Evolutionary conservation across 2,329 filamentous ascomycete genomes (phyloP).

Genomic region (Boeremia lycopersici): DNA sequence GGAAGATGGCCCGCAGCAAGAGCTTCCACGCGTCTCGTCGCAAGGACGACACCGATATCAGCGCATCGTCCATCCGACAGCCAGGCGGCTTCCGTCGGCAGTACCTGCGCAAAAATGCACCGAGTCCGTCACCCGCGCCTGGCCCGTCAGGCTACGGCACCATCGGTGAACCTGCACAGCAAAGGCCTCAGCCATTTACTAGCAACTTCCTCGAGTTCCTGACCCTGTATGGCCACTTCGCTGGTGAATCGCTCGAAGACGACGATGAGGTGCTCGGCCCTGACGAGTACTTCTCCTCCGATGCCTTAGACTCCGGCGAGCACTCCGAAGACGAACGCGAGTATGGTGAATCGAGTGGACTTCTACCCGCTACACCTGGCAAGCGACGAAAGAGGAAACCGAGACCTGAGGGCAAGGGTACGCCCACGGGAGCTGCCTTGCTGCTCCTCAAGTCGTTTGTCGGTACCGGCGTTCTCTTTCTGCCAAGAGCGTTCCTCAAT

Average conservation of each 20-base stretch:
- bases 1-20: conserved; percentile 76
- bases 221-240: conserved; percentile 95
- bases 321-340: conserved; percentile 66
- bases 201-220: conserved; percentile 96
- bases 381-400: conserved; percentile 78
- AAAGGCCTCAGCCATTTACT: conserved; percentile 62
- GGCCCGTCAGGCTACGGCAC: conserved; percentile 53
- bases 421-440: conserved; percentile 77
- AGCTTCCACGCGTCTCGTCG: conserved; percentile 83
- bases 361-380: conserved; percentile 66
- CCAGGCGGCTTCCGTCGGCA: conserved; percentile 94
- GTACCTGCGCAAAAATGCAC: conserved; percentile 78
- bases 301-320: conserved; percentile 64
- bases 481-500: conserved; percentile 91
- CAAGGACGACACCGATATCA: conserved; percentile 76
- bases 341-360: conserved; percentile 84
- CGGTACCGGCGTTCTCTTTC: conserved; percentile 91
- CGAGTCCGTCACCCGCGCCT: conserved; percentile 61
- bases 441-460: conserved; percentile 97
- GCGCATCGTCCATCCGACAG: conserved; percentile 89
- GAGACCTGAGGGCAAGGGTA: conserved; percentile 77
- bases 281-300: conserved; percentile 90
- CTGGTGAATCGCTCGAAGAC: conserved; percentile 94
- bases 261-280: conserved; percentile 88
- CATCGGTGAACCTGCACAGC: conserved; percentile 29